These are phyloP conservation scores for Dispira parvispora DNA, from an alignment of 192 early-diverging fungal genomes.

Conservation along the genomic window DNA sequence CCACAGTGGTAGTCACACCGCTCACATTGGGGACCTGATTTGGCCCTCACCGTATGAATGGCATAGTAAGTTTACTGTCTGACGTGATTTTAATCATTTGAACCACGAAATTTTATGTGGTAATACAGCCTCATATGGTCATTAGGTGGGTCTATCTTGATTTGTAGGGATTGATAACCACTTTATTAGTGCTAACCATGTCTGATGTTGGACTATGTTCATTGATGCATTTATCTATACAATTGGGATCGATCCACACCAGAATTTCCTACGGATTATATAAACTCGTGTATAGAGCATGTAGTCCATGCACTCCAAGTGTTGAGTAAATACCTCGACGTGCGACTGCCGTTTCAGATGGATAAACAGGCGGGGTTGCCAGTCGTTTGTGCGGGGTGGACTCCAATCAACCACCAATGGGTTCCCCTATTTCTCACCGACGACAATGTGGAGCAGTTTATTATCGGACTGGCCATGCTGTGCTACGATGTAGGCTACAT, in stretches of 20 bases:
- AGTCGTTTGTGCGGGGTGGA: slow-evolving; percentile 8
- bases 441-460: slow-evolving; percentile 8
- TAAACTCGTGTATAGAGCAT: slow-evolving; percentile 26
- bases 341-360: slow-evolving; percentile 14
- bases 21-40: slow-evolving; percentile 16
- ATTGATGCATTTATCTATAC: too few species aligned
- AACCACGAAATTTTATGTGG: too few species aligned
- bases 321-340: slow-evolving; percentile 22
- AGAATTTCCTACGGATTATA: slow-evolving; percentile 22
- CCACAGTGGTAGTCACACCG: slow-evolving; percentile 17
- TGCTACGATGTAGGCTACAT: slow-evolving; percentile 2
- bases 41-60: slow-evolving; percentile 27
- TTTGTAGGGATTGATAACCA: too few species aligned
- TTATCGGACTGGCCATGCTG: slow-evolving; percentile 10
- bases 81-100: too few species aligned
- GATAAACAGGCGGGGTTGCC: neutral
- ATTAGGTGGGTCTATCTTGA: too few species aligned
- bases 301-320: slow-evolving; percentile 24
- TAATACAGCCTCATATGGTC: too few species aligned
- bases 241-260: too few species aligned
- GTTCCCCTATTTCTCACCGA: slow-evolving; percentile 11
- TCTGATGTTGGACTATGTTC: too few species aligned
- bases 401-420: neutral
- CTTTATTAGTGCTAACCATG: too few species aligned
- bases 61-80: slow-evolving; percentile 12